A percentile compares a stretch with the other conserved stretches of the same genome.
Conservation (phyloP, 2,329 filamentous ascomycete species). For the Pseudocercospora pini-densiflorae region DNA sequence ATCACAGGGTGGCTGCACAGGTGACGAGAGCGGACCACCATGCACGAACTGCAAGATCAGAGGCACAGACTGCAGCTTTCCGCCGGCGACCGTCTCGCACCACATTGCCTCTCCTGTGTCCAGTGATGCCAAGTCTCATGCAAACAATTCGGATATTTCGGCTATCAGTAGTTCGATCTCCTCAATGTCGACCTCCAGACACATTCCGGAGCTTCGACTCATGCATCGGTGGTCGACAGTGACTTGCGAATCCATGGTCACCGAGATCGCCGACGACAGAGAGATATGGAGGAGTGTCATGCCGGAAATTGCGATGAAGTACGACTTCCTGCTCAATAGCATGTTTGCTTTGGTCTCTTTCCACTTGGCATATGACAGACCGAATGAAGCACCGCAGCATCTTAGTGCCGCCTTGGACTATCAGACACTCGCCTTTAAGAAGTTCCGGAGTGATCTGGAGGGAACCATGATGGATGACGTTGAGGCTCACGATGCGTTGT, state of each 20-base stretch:
- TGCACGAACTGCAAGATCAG: conserved; percentile 23
- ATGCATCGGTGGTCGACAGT: conserved; percentile 29
- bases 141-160: conserved; percentile 6
- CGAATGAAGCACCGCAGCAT: conserved; percentile 14
- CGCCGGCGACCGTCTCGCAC: background rate
- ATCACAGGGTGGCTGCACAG: background rate
- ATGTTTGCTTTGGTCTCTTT: conserved; percentile 25
- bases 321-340: conserved; percentile 23
- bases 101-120: conserved; percentile 4
- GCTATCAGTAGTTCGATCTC: conserved; percentile 4
- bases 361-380: conserved; percentile 19
- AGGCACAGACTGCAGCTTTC: conserved; percentile 19
- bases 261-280: conserved; percentile 17
- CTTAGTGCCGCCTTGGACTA: conserved; percentile 22
- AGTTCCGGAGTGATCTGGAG: conserved; percentile 16
- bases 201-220: conserved; percentile 23
- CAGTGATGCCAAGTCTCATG: background rate
- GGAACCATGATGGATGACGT: conserved; percentile 7
- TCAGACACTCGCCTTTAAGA: conserved; percentile 19
- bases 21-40: conserved; percentile 18
- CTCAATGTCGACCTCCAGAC: background rate
- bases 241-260: conserved; percentile 20
- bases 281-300: conserved; percentile 17
- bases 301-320: conserved; percentile 19
- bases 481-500: conserved; percentile 20